Conservation (phyloP, 179 eudicot species). For the Heliamphora pulchella region DNA sequence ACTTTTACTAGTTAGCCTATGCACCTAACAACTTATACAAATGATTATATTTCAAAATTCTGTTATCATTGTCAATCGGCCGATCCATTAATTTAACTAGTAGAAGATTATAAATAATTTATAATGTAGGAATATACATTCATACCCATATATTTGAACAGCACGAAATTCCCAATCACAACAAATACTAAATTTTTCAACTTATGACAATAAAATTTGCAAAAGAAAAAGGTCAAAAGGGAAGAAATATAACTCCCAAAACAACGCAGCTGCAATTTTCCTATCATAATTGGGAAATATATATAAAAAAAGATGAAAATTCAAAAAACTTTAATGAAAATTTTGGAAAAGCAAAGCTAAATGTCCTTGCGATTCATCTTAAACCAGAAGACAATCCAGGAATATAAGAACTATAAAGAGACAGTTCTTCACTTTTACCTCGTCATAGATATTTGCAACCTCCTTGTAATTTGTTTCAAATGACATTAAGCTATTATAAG, state of each 20-base stretch:
- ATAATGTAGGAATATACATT: too few relatives aligned
- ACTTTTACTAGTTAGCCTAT: not conserved
- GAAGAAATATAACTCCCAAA: slow-evolving; percentile 4
- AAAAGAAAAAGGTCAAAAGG: not conserved
- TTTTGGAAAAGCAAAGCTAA: not conserved
- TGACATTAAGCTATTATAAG: slow-evolving; percentile 90
- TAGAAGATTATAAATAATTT: too few relatives aligned
- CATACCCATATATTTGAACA: not conserved
- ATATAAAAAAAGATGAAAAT: not conserved
- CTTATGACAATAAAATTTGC: not conserved
- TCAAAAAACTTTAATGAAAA: not conserved
- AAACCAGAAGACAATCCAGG: not conserved
- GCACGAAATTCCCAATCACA: not conserved
- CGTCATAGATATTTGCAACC: slow-evolving; percentile 73
- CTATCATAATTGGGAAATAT: not conserved
- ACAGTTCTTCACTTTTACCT: slow-evolving; percentile 42
- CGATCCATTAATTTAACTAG: too few relatives aligned
- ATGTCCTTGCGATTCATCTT: slow-evolving; percentile 1
- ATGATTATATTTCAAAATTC: not conserved
- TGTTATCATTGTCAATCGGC: too few relatives aligned
- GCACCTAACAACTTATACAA: not conserved
- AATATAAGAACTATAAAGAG: not conserved
- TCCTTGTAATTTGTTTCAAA: slow-evolving; percentile 85
- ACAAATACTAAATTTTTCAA: not conserved
- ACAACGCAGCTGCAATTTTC: not conserved